phyloP scores from a whole-genome alignment of 805 yeast species.

The Candida boidinii region DNA sequence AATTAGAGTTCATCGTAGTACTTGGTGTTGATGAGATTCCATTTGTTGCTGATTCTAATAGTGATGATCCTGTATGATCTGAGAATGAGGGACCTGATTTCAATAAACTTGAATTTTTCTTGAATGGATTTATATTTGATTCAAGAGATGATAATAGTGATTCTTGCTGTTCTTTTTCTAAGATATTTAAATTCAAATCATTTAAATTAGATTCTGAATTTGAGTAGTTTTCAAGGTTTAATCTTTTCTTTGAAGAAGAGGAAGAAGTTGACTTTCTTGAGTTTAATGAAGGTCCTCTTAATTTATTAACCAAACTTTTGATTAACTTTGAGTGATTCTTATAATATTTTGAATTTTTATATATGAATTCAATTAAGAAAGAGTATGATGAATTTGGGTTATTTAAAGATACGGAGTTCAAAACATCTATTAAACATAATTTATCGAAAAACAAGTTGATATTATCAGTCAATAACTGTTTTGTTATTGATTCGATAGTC shows the following conservation, averaged over 20 bases:
- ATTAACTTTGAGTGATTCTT: too few relatives aligned
- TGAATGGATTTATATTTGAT: not conserved
- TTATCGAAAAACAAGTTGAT: constrained; percentile 16
- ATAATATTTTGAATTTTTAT: too few relatives aligned
- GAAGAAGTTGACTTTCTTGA: not conserved
- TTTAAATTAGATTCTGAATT: too few relatives aligned
- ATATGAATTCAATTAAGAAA: constrained; percentile 17
- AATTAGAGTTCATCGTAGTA: too few relatives aligned
- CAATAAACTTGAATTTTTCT: not conserved
- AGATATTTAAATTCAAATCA: too few relatives aligned
- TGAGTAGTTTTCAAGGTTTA: too few relatives aligned
- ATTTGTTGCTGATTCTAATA: constrained; percentile 18
- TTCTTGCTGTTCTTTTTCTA: not conserved
- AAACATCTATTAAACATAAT: constrained; percentile 25
- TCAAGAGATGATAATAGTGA: not conserved
- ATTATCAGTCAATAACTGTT: not conserved
- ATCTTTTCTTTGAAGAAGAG: constrained; percentile 2
- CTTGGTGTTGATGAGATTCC: constrained; percentile 6
- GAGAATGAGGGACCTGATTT: constrained; percentile 1
- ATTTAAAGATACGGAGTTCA: constrained; percentile 16
- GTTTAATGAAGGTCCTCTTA: constrained; percentile 20
- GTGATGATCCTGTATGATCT: constrained; percentile 10
- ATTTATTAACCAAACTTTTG: constrained; percentile 18
- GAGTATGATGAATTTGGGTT: constrained; percentile 19
- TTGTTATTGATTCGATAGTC: not conserved